Percentiles rank a stretch among this genome's conserved stretches.
Conservation (phyloP, 352 stramenopile genomes). For the Thraustochytrium striatum region DNA sequence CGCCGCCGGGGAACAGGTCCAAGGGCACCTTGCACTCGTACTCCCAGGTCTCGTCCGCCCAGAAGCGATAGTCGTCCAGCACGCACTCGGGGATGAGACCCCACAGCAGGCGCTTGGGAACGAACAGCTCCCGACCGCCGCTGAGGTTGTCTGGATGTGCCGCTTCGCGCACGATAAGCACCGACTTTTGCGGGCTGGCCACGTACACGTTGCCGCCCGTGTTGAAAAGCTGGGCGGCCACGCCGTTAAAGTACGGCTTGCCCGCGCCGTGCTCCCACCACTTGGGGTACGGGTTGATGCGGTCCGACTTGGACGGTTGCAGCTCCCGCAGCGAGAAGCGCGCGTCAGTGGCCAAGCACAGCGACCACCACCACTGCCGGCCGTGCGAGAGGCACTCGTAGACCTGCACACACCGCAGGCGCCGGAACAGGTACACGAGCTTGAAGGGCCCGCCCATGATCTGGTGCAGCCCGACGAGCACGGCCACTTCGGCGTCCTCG, state of each 20-base stretch:
- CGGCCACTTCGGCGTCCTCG: slow-evolving; percentile 50
- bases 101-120: slow-evolving; percentile 72
- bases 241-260: slow-evolving; percentile 39
- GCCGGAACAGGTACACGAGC: slow-evolving; percentile 52
- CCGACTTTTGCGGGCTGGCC: not conserved
- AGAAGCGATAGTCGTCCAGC: slow-evolving; percentile 78
- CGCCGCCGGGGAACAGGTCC: slow-evolving; percentile 68
- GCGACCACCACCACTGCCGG: slow-evolving; percentile 50
- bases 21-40: slow-evolving; percentile 54
- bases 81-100: slow-evolving; percentile 74
- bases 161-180: slow-evolving; percentile 48
- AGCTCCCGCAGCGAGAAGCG: slow-evolving; percentile 51
- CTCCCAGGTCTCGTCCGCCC: slow-evolving; percentile 63
- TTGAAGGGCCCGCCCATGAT: slow-evolving; percentile 52
- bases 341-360: slow-evolving; percentile 50
- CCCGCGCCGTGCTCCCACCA: slow-evolving; percentile 50
- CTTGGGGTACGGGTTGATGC: slow-evolving; percentile 9
- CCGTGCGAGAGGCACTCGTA: slow-evolving; percentile 54
- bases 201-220: not conserved
- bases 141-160: slow-evolving; percentile 49
- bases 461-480: slow-evolving; percentile 49
- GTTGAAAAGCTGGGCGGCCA: slow-evolving; percentile 39
- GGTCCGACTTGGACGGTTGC: slow-evolving; percentile 10
- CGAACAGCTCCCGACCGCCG: slow-evolving; percentile 63
- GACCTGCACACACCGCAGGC: slow-evolving; percentile 48